Evolutionary conservation across 148 eudicot species (phyloP).

Genomic region (Beta vulgaris): DNA sequence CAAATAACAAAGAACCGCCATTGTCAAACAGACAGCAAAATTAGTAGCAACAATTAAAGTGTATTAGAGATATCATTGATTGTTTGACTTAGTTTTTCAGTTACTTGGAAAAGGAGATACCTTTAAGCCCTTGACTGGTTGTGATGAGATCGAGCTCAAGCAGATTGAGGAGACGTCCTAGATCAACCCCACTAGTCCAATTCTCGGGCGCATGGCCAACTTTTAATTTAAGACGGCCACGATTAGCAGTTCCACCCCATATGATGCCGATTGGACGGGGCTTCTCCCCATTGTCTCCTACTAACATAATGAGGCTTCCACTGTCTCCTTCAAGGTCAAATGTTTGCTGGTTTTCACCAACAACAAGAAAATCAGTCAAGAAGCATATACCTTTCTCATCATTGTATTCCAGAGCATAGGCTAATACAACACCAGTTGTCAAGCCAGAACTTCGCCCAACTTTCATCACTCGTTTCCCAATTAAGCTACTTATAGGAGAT

Average conservation of each 20-base stretch:
- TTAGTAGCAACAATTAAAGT: not conserved
- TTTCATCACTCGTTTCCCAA: conserved; percentile 91
- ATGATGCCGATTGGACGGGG: conserved; percentile 92
- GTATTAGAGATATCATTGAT: not conserved
- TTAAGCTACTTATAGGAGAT: conserved; percentile 70
- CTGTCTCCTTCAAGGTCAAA: conserved; percentile 99
- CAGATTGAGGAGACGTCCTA: conserved; percentile 85
- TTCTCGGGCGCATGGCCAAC: conserved; percentile 92
- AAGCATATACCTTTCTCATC: conserved; percentile 97
- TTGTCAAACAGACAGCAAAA: conserved; percentile 2
- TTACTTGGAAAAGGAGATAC: conserved; percentile 32
- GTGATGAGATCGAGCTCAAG: conserved; percentile 93
- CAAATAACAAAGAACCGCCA: not conserved
- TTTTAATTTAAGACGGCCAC: conserved; percentile 92
- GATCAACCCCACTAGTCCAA: conserved; percentile 99
- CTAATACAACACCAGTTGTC: conserved; percentile 79
- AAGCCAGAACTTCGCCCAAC: conserved; percentile 98
- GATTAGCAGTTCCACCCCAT: conserved; percentile 99
- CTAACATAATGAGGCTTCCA: conserved; percentile 80
- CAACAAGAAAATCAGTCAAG: conserved; percentile 93
- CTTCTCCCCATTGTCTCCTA: conserved; percentile 77
- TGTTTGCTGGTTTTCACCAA: conserved; percentile 92
- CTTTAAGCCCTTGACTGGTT: conserved; percentile 68
- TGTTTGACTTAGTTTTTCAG: not conserved
- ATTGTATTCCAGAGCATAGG: conserved; percentile 95